Conservation (phyloP, 306 rosid species). For the Gastrolobium bilobum region DNA sequence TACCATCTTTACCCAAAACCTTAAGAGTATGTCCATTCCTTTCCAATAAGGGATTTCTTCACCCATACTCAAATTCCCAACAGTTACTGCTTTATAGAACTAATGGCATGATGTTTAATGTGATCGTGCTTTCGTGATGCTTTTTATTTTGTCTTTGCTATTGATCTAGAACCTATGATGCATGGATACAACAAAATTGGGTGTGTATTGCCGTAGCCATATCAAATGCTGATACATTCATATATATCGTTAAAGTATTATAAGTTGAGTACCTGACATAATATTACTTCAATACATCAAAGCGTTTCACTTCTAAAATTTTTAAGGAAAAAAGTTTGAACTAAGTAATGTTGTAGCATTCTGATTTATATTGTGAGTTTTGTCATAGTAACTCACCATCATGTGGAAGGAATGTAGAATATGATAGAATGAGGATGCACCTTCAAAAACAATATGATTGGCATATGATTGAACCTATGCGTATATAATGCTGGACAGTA, state of each 20-base stretch:
- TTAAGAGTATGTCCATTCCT: too few species aligned
- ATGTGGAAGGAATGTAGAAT: neutral
- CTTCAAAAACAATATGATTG: neutral
- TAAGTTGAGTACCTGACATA: neutral
- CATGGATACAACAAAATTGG: neutral
- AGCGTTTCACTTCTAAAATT: constrained; percentile 24
- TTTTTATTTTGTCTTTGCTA: neutral
- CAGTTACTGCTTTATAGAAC: neutral
- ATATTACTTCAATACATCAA: neutral
- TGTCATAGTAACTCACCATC: constrained; percentile 15
- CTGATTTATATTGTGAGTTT: constrained; percentile 9
- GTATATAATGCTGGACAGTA: too few species aligned
- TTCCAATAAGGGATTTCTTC: too few species aligned
- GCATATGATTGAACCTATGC: too few species aligned
- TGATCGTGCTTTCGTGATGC: neutral
- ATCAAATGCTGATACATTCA: neutral
- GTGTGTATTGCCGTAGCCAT: neutral
- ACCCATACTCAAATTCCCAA: too few species aligned
- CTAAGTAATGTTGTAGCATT: neutral
- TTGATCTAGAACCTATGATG: neutral
- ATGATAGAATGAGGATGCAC: constrained; percentile 5
- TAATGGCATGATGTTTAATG: neutral
- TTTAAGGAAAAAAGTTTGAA: neutral
- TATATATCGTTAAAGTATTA: neutral
- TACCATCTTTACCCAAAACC: too few species aligned